Percentiles rank a stretch among this genome's conserved stretches.
Conservation (phyloP, 139 green algal genomes). For the Picochlorum sp. region DNA sequence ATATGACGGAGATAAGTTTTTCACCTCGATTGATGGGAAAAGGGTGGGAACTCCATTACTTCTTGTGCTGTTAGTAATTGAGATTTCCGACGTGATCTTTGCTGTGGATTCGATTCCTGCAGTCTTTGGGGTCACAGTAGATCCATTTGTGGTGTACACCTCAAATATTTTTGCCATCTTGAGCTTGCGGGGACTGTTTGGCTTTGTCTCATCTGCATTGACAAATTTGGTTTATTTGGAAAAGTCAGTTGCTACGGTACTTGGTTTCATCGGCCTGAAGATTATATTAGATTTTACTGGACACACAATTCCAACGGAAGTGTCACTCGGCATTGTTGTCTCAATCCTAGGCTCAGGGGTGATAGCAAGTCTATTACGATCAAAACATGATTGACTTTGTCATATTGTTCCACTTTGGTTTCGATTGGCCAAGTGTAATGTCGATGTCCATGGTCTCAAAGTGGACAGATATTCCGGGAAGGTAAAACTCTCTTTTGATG, state of each 20-base stretch:
- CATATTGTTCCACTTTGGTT: no score
- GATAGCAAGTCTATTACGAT: slow-evolving; percentile 36
- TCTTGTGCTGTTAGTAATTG: slow-evolving; percentile 82
- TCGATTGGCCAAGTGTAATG: no score
- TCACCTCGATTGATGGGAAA: slow-evolving; percentile 54
- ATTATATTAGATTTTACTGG: slow-evolving; percentile 70
- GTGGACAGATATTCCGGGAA: no score
- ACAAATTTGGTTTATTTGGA: slow-evolving; percentile 53
- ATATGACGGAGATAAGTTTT: slow-evolving; percentile 91
- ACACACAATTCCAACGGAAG: slow-evolving; percentile 58
- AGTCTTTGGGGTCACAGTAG: slow-evolving; percentile 88
- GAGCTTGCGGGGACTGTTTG: slow-evolving; percentile 68
- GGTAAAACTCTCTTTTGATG: no score
- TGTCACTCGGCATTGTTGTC: slow-evolving; percentile 62
- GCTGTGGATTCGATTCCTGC: slow-evolving; percentile 90
- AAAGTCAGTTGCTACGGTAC: slow-evolving; percentile 76
- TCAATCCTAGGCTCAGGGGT: slow-evolving; percentile 62
- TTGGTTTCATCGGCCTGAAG: slow-evolving; percentile 81
- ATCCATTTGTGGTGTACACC: slow-evolving; percentile 97
- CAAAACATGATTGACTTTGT: no score
- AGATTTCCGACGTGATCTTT: slow-evolving; percentile 93
- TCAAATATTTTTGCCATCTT: slow-evolving; percentile 93
- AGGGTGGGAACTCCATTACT: slow-evolving; percentile 80
- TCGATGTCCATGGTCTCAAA: no score
- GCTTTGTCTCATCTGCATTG: slow-evolving; percentile 47